phyloP scores from a whole-genome alignment of 768 basidiomycete genomes.

The Boletus reticuloceps region DNA sequence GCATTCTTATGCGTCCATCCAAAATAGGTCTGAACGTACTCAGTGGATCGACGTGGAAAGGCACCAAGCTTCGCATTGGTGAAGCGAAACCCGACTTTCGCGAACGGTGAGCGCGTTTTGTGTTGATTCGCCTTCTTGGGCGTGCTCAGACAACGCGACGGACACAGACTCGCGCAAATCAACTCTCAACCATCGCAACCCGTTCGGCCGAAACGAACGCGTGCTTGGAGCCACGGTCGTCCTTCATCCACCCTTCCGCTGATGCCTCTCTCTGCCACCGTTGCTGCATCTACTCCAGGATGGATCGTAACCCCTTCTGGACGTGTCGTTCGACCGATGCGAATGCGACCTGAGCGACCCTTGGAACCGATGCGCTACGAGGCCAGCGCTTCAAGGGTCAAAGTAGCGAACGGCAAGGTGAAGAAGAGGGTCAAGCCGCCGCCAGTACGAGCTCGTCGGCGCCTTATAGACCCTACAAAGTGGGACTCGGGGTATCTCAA shows the following conservation, averaged over 20 bases:
- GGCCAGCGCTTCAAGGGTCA: slow-evolving; percentile 1
- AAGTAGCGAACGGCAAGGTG: slow-evolving; percentile 28
- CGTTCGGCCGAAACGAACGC: slow-evolving; percentile 42
- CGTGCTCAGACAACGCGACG: not conserved
- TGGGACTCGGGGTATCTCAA: slow-evolving; percentile 72
- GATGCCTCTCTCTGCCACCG: slow-evolving; percentile 57
- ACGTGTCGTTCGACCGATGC: slow-evolving; percentile 60
- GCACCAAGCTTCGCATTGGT: slow-evolving; percentile 77
- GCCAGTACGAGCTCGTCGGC: slow-evolving; percentile 54
- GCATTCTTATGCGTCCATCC: slow-evolving; percentile 2
- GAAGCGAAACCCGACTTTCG: slow-evolving; percentile 77
- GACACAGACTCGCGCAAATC: slow-evolving; percentile 11
- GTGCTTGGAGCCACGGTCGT: slow-evolving; percentile 34
- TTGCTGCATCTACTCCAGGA: slow-evolving; percentile 52
- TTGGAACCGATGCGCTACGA: slow-evolving; percentile 33
- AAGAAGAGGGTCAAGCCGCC: slow-evolving; percentile 50
- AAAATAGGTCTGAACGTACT: slow-evolving; percentile 67
- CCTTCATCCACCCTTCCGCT: slow-evolving; percentile 64
- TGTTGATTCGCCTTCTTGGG: not conserved
- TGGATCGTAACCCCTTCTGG: slow-evolving; percentile 73
- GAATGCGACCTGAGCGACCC: slow-evolving; percentile 69
- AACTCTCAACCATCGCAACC: slow-evolving; percentile 25
- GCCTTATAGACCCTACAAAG: slow-evolving; percentile 68
- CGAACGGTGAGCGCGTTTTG: slow-evolving; percentile 45
- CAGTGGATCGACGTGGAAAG: slow-evolving; percentile 85